Percentiles rank a stretch among this genome's conserved stretches.
phyloP scores from a whole-genome alignment of 805 yeast genomes.

The Jamesozyma spencerorum region DNA sequence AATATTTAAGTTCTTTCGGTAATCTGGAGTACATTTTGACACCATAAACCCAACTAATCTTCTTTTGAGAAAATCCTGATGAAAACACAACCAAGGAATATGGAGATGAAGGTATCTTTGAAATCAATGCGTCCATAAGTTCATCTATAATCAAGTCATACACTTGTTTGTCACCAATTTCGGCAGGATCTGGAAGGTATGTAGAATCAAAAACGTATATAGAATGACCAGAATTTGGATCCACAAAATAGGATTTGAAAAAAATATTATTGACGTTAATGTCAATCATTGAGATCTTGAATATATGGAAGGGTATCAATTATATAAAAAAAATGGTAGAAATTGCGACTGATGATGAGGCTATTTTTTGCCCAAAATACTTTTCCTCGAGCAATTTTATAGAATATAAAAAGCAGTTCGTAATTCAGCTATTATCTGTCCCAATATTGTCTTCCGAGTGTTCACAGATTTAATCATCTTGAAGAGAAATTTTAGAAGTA shows the following conservation, averaged over 20 bases:
- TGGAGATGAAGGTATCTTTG: conserved; percentile 48
- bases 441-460: too few species aligned
- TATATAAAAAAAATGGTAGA: too few species aligned
- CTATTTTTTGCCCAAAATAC: too few species aligned
- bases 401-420: too few species aligned
- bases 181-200: conserved; percentile 55
- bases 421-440: too few species aligned
- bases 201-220: conserved; percentile 78
- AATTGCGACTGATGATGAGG: too few species aligned
- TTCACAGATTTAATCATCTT: too few species aligned
- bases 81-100: conserved; percentile 70
- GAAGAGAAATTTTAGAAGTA: too few species aligned
- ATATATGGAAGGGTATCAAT: neutral
- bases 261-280: conserved; percentile 37
- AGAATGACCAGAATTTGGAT: conserved; percentile 61
- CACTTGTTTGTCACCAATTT: conserved; percentile 31
- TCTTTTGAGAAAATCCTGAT: conserved; percentile 57
- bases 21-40: conserved; percentile 48
- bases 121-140: conserved; percentile 48
- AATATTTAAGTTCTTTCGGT: conserved; percentile 44
- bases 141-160: conserved; percentile 36
- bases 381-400: too few species aligned
- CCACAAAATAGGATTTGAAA: conserved; percentile 51
- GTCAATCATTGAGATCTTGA: conserved; percentile 16
- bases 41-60: conserved; percentile 60